Evolutionary conservation across 805 yeast genomes (phyloP), one percentile per base, ranked within the genome.

Genomic region (Clavispora fructus): DNA sequence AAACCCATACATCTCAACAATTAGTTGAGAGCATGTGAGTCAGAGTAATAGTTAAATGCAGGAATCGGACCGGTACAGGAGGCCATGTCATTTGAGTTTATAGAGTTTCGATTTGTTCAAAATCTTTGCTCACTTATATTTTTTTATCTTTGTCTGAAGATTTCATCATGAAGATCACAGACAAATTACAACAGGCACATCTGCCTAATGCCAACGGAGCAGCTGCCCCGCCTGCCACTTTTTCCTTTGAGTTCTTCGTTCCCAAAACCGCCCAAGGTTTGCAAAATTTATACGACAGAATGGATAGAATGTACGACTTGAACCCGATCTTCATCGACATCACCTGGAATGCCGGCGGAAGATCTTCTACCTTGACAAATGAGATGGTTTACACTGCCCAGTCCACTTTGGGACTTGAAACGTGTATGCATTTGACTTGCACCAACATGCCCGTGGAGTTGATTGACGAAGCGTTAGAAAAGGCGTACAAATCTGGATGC

Each of bases 291-390:
- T 92, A 91, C 69, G 98, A 94, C 65, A 78, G 99, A 62, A 92
- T 94, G 91, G 98, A 94, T 62, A 80, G 97, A 64, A 94, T 94
- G 99, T 89, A 87, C 65, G 88, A 87, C 53, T 74, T 89, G 57
- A 83, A 83, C 52, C 99, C 99, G 1, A 81, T 87, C 53, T 94
- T 94, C 65, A 83, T 94, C 48, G 99, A 94, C 62, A 87, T 94
- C 52, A 94, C 99, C 1, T 94, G 99, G 99, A 92, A 92, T 60
- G 99, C 99, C 3, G 99, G 99, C 35, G 98, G 98, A 6, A 77
- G 95, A 41, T 68, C 85, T 42, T 83, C 95, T 6, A 80, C 82
- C 38, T 70, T 90, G 52, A 90, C 99, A 23, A 85, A 90, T 31
- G 98, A 94, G 55, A 84, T 94, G 79, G 95, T 94, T 6, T 79